Evolutionary conservation across 169 alveolate genomes (phyloP), one percentile per base, ranked within the genome.

Genomic region (Babesia caballi): DNA sequence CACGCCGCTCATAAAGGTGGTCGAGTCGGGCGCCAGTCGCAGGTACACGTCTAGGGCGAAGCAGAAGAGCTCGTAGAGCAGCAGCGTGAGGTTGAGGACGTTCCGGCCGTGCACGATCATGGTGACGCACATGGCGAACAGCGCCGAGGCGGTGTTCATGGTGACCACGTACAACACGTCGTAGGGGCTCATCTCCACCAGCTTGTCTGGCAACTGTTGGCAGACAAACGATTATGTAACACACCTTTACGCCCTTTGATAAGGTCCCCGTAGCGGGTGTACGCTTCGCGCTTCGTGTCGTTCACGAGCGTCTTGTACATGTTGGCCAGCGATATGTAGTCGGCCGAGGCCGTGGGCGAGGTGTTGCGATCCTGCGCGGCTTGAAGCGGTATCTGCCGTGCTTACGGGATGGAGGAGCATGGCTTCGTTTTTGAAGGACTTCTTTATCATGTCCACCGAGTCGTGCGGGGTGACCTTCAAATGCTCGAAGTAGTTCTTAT

Each of bases 341-440:
- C 71, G 15, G 5, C 36, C 21, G 67, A 21, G 17, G 87, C 60
- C 11, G 74, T 58, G 2, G 44, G 19, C 6, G 82, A 46, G 0
- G 49, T 59, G 68, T 78, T 78, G 51, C 87, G 76, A 47, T 78
- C 87, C 87, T 78, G 58, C 11, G n/a, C 19, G 0, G 19, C 30
- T 12, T 30, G 21, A 27, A 7, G 9, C 33, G 15, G 28, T 17
- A 3, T 1, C 3, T 1, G 49, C 21, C 38, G 46, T 5, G 8
- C 46, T n/a, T 58, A 78, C 87, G n/a, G 87, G 87, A 51, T 78
- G 87, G 0, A 78, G 42, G 38, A 17, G 38, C 35, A 78, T 36
- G 28, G 87, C 87, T 41, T 65, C 90, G 66, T 91, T 94, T 70
- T 95, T 93, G 89, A 96, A 97, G 35, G 99, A 97, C 77, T 91